Evolutionary conservation across 169 alveolate species (phyloP).

Genomic region (Eimeria nieschulzi): DNA sequence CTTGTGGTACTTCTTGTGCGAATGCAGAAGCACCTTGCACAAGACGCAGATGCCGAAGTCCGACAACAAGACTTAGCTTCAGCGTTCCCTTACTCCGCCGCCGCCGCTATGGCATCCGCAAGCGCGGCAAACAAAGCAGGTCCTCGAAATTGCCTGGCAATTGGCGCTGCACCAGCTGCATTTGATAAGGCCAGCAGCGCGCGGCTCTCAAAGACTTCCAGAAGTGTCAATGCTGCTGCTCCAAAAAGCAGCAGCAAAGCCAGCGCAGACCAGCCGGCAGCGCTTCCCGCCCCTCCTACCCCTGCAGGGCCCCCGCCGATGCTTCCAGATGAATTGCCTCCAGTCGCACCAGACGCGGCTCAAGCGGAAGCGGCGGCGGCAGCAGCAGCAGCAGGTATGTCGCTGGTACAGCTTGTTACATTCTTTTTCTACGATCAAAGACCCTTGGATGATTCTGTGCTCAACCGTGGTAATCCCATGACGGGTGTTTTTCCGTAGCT

Average conservation of each 20-base stretch:
- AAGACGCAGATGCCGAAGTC: slow-evolving; percentile 41
- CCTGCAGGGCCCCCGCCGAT: slow-evolving; percentile 72
- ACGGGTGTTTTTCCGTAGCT: slow-evolving; percentile 12
- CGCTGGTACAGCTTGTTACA: slow-evolving; percentile 42
- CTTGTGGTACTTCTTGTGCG: not conserved
- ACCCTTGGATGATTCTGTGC: slow-evolving; percentile 32
- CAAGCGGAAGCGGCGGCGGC: slow-evolving; percentile 66
- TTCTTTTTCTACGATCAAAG: slow-evolving; percentile 25
- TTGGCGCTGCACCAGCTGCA: slow-evolving; percentile 14
- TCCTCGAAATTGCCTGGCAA: slow-evolving; percentile 42
- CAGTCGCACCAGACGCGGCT: slow-evolving; percentile 52
- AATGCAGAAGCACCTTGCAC: slow-evolving; percentile 55
- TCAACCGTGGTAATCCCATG: slow-evolving; percentile 8
- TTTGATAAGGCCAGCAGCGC: slow-evolving; percentile 36
- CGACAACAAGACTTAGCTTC: slow-evolving; percentile 56
- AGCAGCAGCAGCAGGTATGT: slow-evolving; percentile 71
- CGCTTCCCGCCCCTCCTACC: slow-evolving; percentile 59
- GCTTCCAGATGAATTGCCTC: slow-evolving; percentile 67
- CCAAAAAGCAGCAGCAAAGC: slow-evolving; percentile 34
- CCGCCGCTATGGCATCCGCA: slow-evolving; percentile 46
- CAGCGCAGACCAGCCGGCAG: slow-evolving; percentile 51
- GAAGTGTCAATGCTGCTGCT: slow-evolving; percentile 45
- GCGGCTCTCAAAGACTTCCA: slow-evolving; percentile 11
- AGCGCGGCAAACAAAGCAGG: slow-evolving; percentile 14
- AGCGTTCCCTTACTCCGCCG: slow-evolving; percentile 54